Evolutionary conservation across 805 yeast species (phyloP).

Genomic region (Ogataea degrootiae): DNA sequence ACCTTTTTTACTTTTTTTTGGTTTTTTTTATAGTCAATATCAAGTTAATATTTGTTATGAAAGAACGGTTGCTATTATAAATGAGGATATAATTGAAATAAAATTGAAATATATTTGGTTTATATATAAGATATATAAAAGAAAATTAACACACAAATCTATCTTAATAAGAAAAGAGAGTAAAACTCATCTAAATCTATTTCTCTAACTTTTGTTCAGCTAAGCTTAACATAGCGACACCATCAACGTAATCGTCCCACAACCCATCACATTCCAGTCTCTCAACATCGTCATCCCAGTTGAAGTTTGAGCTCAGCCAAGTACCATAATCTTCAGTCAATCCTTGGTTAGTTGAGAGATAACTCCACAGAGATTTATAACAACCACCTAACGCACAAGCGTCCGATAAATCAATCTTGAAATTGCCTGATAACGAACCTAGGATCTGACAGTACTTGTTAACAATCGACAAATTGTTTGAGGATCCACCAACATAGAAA

Average conservation of each 20-base stretch:
- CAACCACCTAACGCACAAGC: constrained; percentile 95
- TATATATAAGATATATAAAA: not conserved
- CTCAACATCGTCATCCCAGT: constrained; percentile 44
- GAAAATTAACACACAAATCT: not conserved
- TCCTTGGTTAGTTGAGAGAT: constrained; percentile 28
- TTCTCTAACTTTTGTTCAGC: constrained; percentile 33
- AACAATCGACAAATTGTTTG: constrained; percentile 66
- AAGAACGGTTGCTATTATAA: too few species aligned
- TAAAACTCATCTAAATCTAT: not conserved
- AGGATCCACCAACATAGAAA: constrained; percentile 86
- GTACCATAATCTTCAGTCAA: constrained; percentile 33
- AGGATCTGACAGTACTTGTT: constrained; percentile 64
- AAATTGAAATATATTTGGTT: too few species aligned
- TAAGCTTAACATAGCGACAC: constrained; percentile 46
- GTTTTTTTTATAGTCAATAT: too few species aligned
- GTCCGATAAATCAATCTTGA: constrained; percentile 70
- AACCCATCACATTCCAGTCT: constrained; percentile 33
- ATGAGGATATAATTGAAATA: too few species aligned
- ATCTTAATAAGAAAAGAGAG: not conserved
- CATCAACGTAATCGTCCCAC: constrained; percentile 49
- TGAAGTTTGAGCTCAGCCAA: constrained; percentile 43
- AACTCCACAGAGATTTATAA: constrained; percentile 76
- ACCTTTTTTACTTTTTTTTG: too few species aligned
- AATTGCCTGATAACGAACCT: constrained; percentile 63
- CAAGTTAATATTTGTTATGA: too few species aligned